phyloP scores from a whole-genome alignment of 805 yeast genomes.

The Myxozyma kluyveri region DNA sequence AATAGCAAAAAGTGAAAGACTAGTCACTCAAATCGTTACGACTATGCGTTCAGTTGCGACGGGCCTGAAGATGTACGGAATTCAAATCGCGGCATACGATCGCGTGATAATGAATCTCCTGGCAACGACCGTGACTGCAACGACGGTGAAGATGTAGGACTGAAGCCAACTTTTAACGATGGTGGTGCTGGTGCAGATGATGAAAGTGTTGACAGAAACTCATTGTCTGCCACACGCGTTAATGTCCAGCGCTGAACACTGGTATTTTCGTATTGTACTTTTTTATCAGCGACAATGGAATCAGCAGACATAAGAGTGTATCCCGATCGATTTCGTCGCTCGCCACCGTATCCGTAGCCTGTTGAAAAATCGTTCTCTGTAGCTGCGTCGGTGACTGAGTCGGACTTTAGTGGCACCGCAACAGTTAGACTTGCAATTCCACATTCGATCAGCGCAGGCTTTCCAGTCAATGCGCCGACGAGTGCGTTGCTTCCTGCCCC shows the following conservation, averaged over 20 bases:
- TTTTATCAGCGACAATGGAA: neutral
- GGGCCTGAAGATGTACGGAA: constrained; percentile 2
- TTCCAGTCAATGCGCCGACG: constrained; percentile 36
- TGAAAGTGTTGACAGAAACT: neutral
- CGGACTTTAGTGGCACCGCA: constrained; percentile 27
- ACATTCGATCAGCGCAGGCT: constrained; percentile 37
- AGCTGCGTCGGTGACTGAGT: neutral
- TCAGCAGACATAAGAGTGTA: constrained; percentile 10
- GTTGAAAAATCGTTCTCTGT: constrained; percentile 10
- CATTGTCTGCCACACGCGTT: constrained; percentile 21
- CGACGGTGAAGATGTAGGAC: neutral
- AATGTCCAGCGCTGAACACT: constrained; percentile 12
- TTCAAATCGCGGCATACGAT: neutral
- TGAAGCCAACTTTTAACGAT: neutral
- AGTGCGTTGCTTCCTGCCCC: constrained; percentile 43
- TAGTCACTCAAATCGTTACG: too few species aligned
- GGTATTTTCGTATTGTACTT: neutral
- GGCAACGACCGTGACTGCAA: neutral
- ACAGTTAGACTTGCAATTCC: constrained; percentile 34
- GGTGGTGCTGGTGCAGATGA: constrained; percentile 1
- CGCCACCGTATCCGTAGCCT: constrained; percentile 25
- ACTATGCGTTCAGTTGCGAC: too few species aligned
- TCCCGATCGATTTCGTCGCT: constrained; percentile 22
- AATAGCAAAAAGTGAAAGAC: too few species aligned
- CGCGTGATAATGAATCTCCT: neutral